phyloP scores from a whole-genome alignment of 441 rosid genomes.

The Eutrema salsugineum region DNA sequence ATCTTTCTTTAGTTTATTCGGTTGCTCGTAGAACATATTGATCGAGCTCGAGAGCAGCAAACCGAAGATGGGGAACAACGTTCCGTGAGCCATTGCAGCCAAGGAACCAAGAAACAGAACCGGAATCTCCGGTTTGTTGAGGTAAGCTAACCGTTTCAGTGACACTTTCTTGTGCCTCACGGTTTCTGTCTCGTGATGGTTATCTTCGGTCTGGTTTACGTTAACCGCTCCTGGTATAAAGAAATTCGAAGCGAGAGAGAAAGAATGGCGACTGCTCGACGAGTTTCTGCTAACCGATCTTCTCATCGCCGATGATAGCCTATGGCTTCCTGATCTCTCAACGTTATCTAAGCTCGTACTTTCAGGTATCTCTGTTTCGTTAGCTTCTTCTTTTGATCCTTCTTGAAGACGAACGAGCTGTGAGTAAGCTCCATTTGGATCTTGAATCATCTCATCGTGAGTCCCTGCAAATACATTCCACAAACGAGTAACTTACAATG shows the following conservation, averaged over 20 bases:
- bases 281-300: conserved; percentile 49
- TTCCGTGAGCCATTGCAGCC: conserved; percentile 53
- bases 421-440: conserved; percentile 64
- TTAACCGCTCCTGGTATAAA: conserved; percentile 34
- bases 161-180: conserved; percentile 38
- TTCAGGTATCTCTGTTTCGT: conserved; percentile 7
- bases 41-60: conserved; percentile 56
- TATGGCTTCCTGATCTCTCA: conserved; percentile 31
- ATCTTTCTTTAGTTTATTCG: conserved; percentile 33
- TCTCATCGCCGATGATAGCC: conserved; percentile 35
- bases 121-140: conserved; percentile 61
- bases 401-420: conserved; percentile 63
- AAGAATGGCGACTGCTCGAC: conserved; percentile 51
- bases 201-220: conserved; percentile 28
- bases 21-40: conserved; percentile 49
- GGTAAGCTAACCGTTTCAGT: conserved; percentile 41
- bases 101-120: conserved; percentile 45
- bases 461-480: conserved; percentile 33
- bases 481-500: background rate
- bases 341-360: conserved; percentile 9
- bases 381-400: conserved; percentile 39
- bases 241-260: conserved; percentile 35
- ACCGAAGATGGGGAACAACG: conserved; percentile 56
- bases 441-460: conserved; percentile 51
- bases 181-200: background rate